Evolutionary conservation across 2,329 filamentous ascomycete species (phyloP).

Genomic region (Colletotrichum echinochloae): DNA sequence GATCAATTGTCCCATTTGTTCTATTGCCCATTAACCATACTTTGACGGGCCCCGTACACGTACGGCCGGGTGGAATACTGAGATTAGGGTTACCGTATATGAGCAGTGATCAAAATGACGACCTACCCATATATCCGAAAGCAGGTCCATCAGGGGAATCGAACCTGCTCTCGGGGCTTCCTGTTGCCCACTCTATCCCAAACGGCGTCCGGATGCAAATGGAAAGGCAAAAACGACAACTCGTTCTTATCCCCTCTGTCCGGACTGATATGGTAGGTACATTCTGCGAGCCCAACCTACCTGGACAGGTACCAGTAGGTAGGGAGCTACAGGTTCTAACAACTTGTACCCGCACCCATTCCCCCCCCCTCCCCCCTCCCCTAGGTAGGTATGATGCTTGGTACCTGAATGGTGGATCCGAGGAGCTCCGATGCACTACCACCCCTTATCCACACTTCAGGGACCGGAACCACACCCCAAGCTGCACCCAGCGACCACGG

Average conservation of each 20-base stretch:
- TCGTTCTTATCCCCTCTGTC: background rate
- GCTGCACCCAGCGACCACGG: background rate
- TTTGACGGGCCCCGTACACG: background rate
- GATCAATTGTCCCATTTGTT: background rate
- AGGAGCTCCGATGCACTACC: conserved; percentile 4
- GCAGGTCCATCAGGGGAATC: background rate
- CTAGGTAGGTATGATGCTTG: no score
- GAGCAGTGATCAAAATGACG: no score
- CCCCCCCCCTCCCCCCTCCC: background rate
- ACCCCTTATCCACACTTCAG: conserved; percentile 17
- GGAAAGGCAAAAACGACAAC: background rate
- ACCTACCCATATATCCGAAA: background rate
- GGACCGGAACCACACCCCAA: conserved; percentile 6
- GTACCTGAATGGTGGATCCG: conserved; percentile 39
- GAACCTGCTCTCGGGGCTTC: background rate
- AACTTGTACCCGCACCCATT: background rate
- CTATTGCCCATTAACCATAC: background rate
- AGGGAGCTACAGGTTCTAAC: no score
- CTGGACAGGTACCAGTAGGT: no score
- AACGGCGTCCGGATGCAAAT: conserved; percentile 34
- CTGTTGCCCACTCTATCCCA: conserved; percentile 23
- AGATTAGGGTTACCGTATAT: no score
- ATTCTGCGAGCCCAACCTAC: no score
- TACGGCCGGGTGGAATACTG: background rate
- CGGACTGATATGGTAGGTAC: background rate